phyloP scores from a whole-genome alignment of 1,284 basidiomycete species.

The Hymenochaete sp. region DNA sequence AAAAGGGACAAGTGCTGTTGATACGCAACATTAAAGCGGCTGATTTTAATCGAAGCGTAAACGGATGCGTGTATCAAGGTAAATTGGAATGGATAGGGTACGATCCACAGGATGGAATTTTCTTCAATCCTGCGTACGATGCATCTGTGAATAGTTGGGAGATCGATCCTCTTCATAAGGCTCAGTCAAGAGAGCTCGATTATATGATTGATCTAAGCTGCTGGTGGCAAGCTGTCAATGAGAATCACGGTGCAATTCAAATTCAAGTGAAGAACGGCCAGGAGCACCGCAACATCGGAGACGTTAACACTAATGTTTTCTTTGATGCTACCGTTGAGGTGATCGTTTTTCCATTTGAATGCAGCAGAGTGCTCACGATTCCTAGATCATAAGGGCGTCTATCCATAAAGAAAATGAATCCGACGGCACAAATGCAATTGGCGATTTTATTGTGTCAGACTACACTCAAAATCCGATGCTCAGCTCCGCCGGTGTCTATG shows the following conservation, averaged over 20 bases:
- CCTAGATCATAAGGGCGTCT: not conserved
- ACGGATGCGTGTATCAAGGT: slow-evolving; percentile 13
- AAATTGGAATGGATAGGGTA: slow-evolving; percentile 16
- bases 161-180: slow-evolving; percentile 6
- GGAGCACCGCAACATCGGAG: slow-evolving; percentile 12
- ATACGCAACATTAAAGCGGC: slow-evolving; percentile 8
- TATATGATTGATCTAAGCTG: slow-evolving; percentile 9
- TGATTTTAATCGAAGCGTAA: not conserved
- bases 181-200: slow-evolving; percentile 3
- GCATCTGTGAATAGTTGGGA: not conserved
- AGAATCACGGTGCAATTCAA: slow-evolving; percentile 7
- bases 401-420: not conserved
- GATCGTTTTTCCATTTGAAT: not conserved
- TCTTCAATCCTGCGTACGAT: slow-evolving; percentile 1
- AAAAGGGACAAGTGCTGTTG: slow-evolving; percentile 10
- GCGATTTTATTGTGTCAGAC: slow-evolving; percentile 15
- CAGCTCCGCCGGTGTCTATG: slow-evolving; percentile 7
- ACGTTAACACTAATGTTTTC: slow-evolving; percentile 8
- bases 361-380: not conserved
- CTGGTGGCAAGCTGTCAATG: slow-evolving; percentile 14
- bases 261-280: not conserved
- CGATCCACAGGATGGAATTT: slow-evolving; percentile 9
- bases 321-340: slow-evolving; percentile 18
- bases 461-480: slow-evolving; percentile 11
- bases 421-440: slow-evolving; percentile 2